Base-by-base conservation (phyloP, 208 protist species). In the Trichomonas tenax region DNA sequence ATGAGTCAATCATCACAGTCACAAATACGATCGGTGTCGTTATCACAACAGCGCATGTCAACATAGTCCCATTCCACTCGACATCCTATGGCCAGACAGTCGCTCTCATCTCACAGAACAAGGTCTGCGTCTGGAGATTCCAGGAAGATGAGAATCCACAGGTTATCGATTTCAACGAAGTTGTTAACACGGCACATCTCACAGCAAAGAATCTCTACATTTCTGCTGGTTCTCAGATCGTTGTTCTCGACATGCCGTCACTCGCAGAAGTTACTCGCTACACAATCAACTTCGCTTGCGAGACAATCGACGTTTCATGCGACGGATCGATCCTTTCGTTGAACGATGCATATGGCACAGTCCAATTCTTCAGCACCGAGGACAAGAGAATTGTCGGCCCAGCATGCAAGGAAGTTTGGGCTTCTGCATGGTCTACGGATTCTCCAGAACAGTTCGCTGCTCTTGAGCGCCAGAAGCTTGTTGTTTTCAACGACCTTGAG, bases 391-490 rank as follows among this genome's bases (percentile, higher is more conserved):
- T 48, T 34, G 31, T 90, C 17, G 82, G 82, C 9, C 82, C 82
- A 48, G 82, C 9, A n/a, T 14, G 41, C 15, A 17, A 36, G 21
- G 82, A 90, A 90, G 82, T 90, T n/a, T 90, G 82, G 82, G 41
- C 31, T 9, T 10, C 41, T 11, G 82, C 36, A 17, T 90, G 36
- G 36, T 45, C 82, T 48, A 4, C 3, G 26, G 99, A 99, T 96
- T 98, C 99, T 97, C 98, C 98, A 17, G 96, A 98, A 89, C 97
- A 98, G 49, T 98, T 99, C 86, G 98, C 98, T 38, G 97, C 99
- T 90, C 99, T 99, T 98, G 96, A 97, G 95, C 96, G 97, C 84
- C 96, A 95, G 10, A 51, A 96, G 21, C 96, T 97, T 95, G 96
- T 96, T 96, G 97, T 99, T 89, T 99, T 99, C 96, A 96, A 98